Conservation (phyloP, 2,329 filamentous ascomycete genomes). For the Neonectria coccinea region DNA sequence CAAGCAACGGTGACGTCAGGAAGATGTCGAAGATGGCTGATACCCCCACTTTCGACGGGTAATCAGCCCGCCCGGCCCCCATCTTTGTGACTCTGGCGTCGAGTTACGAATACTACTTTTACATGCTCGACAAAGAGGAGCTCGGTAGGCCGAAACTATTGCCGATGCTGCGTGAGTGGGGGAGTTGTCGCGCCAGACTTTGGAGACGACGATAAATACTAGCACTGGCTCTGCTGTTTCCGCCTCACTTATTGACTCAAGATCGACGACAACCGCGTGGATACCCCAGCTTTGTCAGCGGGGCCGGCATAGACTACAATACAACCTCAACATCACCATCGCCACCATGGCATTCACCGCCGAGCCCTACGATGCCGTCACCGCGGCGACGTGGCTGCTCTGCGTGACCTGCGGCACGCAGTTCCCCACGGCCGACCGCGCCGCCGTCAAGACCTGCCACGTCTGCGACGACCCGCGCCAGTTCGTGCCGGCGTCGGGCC, state of each 20-base stretch:
- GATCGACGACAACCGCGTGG: conserved; percentile 8
- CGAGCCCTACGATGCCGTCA: conserved; percentile 40
- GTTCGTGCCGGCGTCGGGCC: conserved; percentile 68
- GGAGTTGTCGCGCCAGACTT: neutral
- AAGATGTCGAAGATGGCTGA: neutral
- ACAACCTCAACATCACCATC: neutral
- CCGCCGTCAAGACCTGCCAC: conserved; percentile 66
- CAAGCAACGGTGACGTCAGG: neutral
- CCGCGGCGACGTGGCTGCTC: conserved; percentile 57
- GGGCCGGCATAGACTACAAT: neutral
- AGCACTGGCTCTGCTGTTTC: neutral
- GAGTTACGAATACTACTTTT: neutral
- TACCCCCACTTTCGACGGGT: conserved; percentile 6
- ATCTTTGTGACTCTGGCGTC: neutral
- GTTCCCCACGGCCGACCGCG: conserved; percentile 59
- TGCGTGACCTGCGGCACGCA: conserved; percentile 80
- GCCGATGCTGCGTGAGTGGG: conserved; percentile 2
- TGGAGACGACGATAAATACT: neutral
- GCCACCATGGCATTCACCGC: conserved; percentile 32
- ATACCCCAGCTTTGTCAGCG: conserved; percentile 20
- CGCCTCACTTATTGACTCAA: neutral
- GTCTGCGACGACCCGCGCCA: conserved; percentile 82
- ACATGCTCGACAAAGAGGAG: neutral
- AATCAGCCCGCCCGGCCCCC: conserved; percentile 4
- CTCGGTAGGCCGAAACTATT: neutral